Evolutionary conservation across 345 rosid species (phyloP), one percentile per base, ranked within the genome.

Genomic region (Salix exigua): DNA sequence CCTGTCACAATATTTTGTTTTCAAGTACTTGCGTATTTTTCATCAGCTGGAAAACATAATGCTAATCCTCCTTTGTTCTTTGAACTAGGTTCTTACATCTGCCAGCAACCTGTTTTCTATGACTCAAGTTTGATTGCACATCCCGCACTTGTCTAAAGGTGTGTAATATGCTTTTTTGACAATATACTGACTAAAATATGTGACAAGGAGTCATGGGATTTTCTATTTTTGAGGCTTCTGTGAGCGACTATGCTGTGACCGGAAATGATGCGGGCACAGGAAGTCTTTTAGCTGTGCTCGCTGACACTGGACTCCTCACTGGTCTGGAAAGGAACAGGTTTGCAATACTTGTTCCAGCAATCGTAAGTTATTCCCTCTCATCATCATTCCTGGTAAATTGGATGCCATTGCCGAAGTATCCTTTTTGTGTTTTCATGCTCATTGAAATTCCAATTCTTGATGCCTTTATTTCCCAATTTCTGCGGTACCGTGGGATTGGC

Each of bases 301-400:
- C 30, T 28, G 30, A 93, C 80, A 97, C 97, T 62, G 98, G 83
- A 7, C 92, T 93, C 83, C 95, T 94, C 77, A 87, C 91, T 70
- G 98, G 99, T 50, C 85, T 96, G 33, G 95, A 96, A 89, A 94
- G 88, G 78, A 30, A 96, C 86, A 93, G 99, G 97, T 96, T 66
- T 40, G 44, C 17, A 74, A 18, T 50, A 31, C 64, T 71, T 78
- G 14, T 30, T 51, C 0, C 68, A n/a, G 50, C 12, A 4, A 4
- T 25, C 23, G 38, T 26, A 63, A 18, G 23, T 35, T 76, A 21
- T 40, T 4, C 35, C 35, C 35, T 4, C 35, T 33, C 35, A 23
- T 21, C 71, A 38, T 14, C 13, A 21, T 40, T 67, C 48, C n/a
- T 67, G 48, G 21, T 6, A n/a, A 18, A 44, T 40, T 62, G 42